These are phyloP conservation scores for Suillus hirtellus DNA, from an alignment of 768 basidiomycete species.

Conservation along the genomic window DNA sequence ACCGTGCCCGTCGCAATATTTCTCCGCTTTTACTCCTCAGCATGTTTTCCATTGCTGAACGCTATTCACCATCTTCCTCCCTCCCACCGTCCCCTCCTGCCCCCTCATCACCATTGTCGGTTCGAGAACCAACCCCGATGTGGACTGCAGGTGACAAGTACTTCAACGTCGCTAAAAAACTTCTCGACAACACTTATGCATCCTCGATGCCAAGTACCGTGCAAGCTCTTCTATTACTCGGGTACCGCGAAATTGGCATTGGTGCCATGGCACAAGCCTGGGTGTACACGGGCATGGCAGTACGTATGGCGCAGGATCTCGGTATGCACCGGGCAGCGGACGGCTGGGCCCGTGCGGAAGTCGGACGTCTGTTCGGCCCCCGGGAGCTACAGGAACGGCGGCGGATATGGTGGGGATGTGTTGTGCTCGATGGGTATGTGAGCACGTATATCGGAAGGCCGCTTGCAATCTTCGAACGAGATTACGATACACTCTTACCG, in stretches of 20 bases:
- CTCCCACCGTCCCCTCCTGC: slow-evolving; percentile 30
- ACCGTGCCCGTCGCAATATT: slow-evolving; percentile 45
- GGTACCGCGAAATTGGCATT: slow-evolving; percentile 84
- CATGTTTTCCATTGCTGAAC: slow-evolving; percentile 84
- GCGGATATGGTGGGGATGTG: slow-evolving; percentile 78
- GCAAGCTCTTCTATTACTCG: slow-evolving; percentile 78
- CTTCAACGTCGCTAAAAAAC: slow-evolving; percentile 61
- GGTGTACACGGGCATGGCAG: slow-evolving; percentile 84
- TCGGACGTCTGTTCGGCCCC: slow-evolving; percentile 57
- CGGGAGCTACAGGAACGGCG: slow-evolving; percentile 69
- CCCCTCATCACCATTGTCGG: slow-evolving; percentile 30
- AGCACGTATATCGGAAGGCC: slow-evolving; percentile 80
- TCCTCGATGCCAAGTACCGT: slow-evolving; percentile 73
- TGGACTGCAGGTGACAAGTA: slow-evolving; percentile 81
- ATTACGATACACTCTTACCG: slow-evolving; percentile 75
- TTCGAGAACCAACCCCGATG: slow-evolving; percentile 59
- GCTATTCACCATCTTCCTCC: slow-evolving; percentile 48
- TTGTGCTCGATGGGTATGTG: slow-evolving; percentile 78
- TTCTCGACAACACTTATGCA: slow-evolving; percentile 68
- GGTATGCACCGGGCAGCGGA: slow-evolving; percentile 83
- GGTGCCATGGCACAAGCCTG: slow-evolving; percentile 89
- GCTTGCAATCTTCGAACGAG: slow-evolving; percentile 69
- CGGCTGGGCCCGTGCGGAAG: slow-evolving; percentile 64
- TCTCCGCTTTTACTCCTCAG: slow-evolving; percentile 71
- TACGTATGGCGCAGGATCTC: slow-evolving; percentile 90